These are phyloP conservation scores for Suillus plorans DNA, from an alignment of 768 basidiomycete genomes.

Conservation along the genomic window DNA sequence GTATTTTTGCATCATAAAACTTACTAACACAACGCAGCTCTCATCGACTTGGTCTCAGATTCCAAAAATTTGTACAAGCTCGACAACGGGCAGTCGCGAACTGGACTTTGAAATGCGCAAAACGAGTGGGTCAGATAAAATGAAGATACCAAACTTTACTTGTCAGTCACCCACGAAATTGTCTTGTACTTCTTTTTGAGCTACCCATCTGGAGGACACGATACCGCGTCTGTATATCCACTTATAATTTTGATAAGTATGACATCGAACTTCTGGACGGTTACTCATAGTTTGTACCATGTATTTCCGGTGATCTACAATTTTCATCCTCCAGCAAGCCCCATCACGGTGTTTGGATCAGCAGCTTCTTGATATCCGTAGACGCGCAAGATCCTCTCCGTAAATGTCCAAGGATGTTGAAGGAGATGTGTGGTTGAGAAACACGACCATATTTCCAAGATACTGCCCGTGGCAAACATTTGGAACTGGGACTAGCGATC, in stretches of 20 bases:
- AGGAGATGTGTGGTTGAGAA: conserved; percentile 60
- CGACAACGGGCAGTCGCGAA: neutral
- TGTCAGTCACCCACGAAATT: neutral
- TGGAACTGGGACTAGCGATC: conserved; percentile 39
- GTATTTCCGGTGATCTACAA: conserved; percentile 16
- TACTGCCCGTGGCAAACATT: conserved; percentile 40
- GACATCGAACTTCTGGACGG: neutral
- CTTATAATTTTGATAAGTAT: neutral
- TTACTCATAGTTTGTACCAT: neutral
- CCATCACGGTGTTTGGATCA: conserved; percentile 65
- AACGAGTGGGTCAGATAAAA: conserved; percentile 1
- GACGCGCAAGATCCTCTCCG: conserved; percentile 43
- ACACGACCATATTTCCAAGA: conserved; percentile 40
- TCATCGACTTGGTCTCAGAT: neutral
- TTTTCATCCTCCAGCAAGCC: conserved; percentile 66
- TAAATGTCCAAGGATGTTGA: conserved; percentile 55
- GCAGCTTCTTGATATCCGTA: conserved; percentile 43
- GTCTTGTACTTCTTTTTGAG: neutral
- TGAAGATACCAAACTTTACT: neutral
- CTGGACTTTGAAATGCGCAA: conserved; percentile 1
- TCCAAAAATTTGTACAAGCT: neutral
- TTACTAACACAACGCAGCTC: neutral
- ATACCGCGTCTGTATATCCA: neutral
- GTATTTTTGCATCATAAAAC: neutral
- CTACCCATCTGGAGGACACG: neutral